These are phyloP conservation scores for Chimonanthus salicifolius DNA, from an alignment of 164 flowering plant species.

Conservation along the genomic window DNA sequence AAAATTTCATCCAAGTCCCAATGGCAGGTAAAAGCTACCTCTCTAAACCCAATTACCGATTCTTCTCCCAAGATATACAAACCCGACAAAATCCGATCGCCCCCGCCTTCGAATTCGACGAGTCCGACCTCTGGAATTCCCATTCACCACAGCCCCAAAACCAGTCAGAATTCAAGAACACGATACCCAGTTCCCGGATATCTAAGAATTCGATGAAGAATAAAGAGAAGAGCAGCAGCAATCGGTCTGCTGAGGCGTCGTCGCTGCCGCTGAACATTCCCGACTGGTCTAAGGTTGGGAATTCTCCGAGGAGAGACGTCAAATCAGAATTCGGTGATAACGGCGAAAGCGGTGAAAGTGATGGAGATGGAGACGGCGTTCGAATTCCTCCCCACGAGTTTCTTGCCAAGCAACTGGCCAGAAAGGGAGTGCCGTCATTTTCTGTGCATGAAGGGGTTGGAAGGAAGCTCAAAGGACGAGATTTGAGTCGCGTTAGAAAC, in stretches of 20 bases:
- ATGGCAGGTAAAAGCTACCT: constrained; percentile 11
- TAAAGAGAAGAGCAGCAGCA: constrained; percentile 1
- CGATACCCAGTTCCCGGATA: constrained; percentile 11
- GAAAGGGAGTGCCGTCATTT: constrained; percentile 22
- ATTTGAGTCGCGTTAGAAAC: constrained; percentile 29
- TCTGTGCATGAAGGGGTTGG: constrained; percentile 32
- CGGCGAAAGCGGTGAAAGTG: not conserved
- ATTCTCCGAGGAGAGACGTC: not conserved
- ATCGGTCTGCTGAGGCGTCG: not conserved
- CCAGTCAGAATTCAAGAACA: constrained; percentile 12
- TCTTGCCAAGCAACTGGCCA: constrained; percentile 25
- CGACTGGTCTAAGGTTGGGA: constrained; percentile 31
- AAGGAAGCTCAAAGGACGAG: constrained; percentile 30
- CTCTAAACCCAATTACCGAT: constrained; percentile 11
- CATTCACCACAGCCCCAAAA: not conserved
- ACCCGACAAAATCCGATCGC: not conserved
- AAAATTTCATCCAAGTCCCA: too few relatives aligned
- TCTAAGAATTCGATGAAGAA: constrained; percentile 11
- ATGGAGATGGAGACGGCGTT: constrained; percentile 8
- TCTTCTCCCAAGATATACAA: constrained; percentile 7
- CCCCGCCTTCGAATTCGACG: constrained; percentile 23
- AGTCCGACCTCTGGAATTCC: constrained; percentile 19
- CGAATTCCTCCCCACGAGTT: constrained; percentile 31
- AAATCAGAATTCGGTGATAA: not conserved
- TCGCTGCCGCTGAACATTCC: constrained; percentile 31